phyloP scores from a whole-genome alignment of 768 basidiomycete species.

The Leccinum longicurvipes region DNA sequence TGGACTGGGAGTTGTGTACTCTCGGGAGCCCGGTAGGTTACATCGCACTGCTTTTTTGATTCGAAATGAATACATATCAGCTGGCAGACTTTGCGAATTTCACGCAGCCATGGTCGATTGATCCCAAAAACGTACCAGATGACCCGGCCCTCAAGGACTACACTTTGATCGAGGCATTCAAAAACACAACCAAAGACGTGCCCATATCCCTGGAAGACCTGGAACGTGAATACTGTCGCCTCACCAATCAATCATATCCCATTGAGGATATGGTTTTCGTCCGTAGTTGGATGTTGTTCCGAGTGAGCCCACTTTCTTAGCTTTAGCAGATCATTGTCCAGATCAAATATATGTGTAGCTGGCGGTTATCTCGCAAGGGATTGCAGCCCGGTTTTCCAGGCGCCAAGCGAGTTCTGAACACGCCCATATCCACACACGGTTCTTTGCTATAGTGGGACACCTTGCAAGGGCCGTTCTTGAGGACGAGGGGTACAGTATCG shows the following conservation, averaged over 20 bases:
- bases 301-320: constrained; percentile 42
- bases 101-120: constrained; percentile 77
- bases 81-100: constrained; percentile 90
- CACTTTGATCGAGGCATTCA: constrained; percentile 53
- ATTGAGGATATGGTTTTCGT: constrained; percentile 78
- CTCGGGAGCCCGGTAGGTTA: constrained; percentile 79
- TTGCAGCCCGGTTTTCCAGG: constrained; percentile 80
- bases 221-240: constrained; percentile 78
- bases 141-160: constrained; percentile 14
- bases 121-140: constrained; percentile 37
- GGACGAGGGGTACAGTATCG: constrained; percentile 42
- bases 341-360: constrained; percentile 39
- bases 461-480: constrained; percentile 60
- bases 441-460: constrained; percentile 61
- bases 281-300: constrained; percentile 81
- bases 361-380: constrained; percentile 83
- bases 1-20: constrained; percentile 98
- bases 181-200: constrained; percentile 50
- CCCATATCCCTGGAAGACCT: constrained; percentile 68
- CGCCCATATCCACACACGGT: constrained; percentile 44
- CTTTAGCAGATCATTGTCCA: not conserved
- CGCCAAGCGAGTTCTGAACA: constrained; percentile 87
- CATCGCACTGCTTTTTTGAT: not conserved
- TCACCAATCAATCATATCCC: constrained; percentile 66
- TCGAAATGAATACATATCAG: constrained; percentile 29